Percentiles rank a stretch among this genome's conserved stretches.
Evolutionary conservation across 2,329 filamentous ascomycete species (phyloP).

Genomic region (Mycogone perniciosa): DNA sequence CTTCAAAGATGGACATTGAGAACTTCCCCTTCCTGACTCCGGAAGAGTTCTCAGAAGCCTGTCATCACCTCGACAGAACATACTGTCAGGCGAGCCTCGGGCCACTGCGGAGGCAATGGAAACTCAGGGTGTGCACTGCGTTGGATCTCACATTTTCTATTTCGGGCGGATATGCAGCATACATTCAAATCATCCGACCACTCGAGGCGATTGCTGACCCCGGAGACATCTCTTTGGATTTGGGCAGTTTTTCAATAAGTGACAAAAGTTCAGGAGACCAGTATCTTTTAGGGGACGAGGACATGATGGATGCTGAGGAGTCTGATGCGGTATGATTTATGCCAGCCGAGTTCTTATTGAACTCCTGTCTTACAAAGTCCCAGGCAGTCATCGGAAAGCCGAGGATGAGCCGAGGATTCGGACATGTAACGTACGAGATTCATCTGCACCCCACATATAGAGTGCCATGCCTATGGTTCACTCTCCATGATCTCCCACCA

Average conservation of each 20-base stretch:
- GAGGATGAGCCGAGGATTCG: constrained; percentile 27
- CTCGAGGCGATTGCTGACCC: constrained; percentile 40
- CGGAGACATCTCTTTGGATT: constrained; percentile 38
- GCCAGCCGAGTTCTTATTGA: not conserved
- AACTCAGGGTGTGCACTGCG: constrained; percentile 46
- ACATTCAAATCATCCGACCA: constrained; percentile 50
- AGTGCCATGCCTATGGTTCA: constrained; percentile 72
- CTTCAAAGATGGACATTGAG: constrained; percentile 34
- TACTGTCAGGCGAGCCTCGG: constrained; percentile 55
- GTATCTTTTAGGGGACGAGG: constrained; percentile 31
- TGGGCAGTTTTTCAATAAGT: constrained; percentile 42
- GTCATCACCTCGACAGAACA: constrained; percentile 53
- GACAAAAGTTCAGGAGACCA: constrained; percentile 17
- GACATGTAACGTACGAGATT: constrained; percentile 63
- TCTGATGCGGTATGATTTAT: constrained; percentile 41
- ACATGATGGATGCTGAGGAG: constrained; percentile 46
- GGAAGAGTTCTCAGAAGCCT: constrained; percentile 59
- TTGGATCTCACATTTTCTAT: constrained; percentile 39
- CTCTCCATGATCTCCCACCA: constrained; percentile 50
- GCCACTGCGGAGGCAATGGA: constrained; percentile 47
- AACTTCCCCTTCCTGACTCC: constrained; percentile 55
- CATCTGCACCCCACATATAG: constrained; percentile 69
- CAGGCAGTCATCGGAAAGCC: constrained; percentile 37
- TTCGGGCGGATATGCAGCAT: constrained; percentile 43
- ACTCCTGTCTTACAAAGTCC: constrained; percentile 17